Evolutionary conservation across 1,284 basidiomycete species (phyloP).

Genomic region (Mycena sp.): DNA sequence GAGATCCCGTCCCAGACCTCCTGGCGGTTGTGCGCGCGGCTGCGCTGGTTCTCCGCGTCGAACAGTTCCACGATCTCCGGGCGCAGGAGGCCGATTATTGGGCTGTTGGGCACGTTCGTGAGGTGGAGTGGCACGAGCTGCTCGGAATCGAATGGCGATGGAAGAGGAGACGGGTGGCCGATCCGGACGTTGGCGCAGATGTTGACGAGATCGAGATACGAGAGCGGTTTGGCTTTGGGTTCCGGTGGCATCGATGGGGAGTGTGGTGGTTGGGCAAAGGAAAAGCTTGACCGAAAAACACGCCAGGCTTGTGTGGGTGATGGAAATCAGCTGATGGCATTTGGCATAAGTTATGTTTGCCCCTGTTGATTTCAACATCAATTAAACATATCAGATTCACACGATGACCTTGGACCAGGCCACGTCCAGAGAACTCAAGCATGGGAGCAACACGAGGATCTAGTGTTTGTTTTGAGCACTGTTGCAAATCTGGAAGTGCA

Average conservation of each 20-base stretch:
- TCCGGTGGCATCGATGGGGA: slow-evolving; percentile 3
- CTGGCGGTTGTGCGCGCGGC: slow-evolving; percentile 37
- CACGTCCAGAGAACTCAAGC: too few species aligned
- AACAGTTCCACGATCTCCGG: slow-evolving; percentile 65
- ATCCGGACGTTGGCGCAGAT: slow-evolving; percentile 72
- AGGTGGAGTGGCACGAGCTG: slow-evolving; percentile 61
- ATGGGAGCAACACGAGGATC: too few species aligned
- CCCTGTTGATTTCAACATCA: too few species aligned
- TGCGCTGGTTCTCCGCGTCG: slow-evolving; percentile 55
- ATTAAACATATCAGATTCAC: too few species aligned
- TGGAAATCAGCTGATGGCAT: too few species aligned
- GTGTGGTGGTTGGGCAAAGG: neutral
- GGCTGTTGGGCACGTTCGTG: slow-evolving; percentile 54
- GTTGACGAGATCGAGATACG: slow-evolving; percentile 67
- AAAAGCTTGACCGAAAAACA: too few species aligned
- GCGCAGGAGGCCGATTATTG: slow-evolving; percentile 71
- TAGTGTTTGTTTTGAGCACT: too few species aligned
- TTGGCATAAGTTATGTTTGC: too few species aligned
- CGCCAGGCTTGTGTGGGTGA: too few species aligned
- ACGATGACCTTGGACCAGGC: too few species aligned
- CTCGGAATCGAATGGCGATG: slow-evolving; percentile 47
- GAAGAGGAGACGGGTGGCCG: slow-evolving; percentile 38
- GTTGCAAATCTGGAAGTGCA: too few species aligned
- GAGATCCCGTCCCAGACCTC: slow-evolving; percentile 54
- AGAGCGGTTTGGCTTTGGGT: slow-evolving; percentile 12